Evolutionary conservation across 163 green algal genomes (phyloP).

Genomic region (Chlorella variabilis): DNA sequence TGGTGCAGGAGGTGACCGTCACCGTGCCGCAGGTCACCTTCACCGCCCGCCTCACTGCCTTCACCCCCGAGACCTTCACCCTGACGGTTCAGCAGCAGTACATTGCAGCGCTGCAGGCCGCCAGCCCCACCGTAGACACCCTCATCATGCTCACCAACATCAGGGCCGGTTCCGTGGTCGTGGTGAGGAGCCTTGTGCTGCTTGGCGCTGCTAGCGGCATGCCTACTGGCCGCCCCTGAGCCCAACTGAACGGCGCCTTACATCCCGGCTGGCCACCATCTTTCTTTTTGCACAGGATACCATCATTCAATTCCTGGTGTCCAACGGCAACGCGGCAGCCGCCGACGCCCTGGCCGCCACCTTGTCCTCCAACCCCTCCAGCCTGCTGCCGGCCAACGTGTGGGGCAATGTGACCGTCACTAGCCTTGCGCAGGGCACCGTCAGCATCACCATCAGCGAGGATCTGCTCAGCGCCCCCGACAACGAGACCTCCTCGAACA

Average conservation of each 20-base stretch:
- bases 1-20: not conserved
- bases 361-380: constrained; percentile 1
- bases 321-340: not conserved
- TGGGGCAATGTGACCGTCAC: not conserved
- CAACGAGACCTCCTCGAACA: not conserved
- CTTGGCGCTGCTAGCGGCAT: not conserved
- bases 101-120: not conserved
- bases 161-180: not conserved
- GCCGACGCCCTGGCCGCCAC: not conserved
- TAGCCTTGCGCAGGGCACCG: not conserved
- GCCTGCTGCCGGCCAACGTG: not conserved
- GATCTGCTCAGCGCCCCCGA: constrained; percentile 3
- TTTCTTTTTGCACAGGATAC: constrained; percentile 5
- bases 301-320: constrained; percentile 10
- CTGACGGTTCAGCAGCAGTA: constrained; percentile 3
- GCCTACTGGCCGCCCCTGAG: not conserved
- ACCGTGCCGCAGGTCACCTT: not conserved
- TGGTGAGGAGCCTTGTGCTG: not conserved
- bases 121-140: not conserved
- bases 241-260: no score
- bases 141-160: constrained; percentile 3
- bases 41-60: constrained; percentile 1
- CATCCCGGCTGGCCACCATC: no score
- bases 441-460: not conserved
- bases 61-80: not conserved